Percentiles rank a stretch among this genome's conserved stretches.
These are phyloP conservation scores for Blastobotrys arbuscula DNA, from an alignment of 1,139 yeast genomes.

Conservation along the genomic window DNA sequence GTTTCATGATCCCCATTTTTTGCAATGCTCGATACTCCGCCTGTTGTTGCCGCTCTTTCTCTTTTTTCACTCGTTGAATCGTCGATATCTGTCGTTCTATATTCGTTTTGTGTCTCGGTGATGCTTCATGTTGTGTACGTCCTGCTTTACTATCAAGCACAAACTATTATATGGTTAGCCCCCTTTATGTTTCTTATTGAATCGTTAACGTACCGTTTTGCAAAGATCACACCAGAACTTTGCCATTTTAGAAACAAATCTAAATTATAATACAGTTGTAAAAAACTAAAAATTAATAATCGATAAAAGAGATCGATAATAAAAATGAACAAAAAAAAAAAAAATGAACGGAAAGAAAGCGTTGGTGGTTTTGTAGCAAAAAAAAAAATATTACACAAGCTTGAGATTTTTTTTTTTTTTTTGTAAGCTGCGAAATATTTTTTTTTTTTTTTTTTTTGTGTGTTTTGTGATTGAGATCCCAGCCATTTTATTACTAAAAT, in stretches of 20 bases:
- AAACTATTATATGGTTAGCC: slow-evolving; percentile 30
- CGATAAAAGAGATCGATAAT: no score
- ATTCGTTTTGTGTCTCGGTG: slow-evolving; percentile 35
- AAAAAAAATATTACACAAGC: neutral
- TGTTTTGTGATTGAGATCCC: no score
- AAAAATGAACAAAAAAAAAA: no score
- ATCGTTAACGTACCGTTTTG: slow-evolving; percentile 32
- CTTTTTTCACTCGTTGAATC: slow-evolving; percentile 33
- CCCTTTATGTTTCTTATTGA: neutral
- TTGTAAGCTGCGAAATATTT: no score
- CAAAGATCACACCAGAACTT: slow-evolving; percentile 44
- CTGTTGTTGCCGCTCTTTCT: slow-evolving; percentile 25
- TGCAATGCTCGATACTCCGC: slow-evolving; percentile 19
- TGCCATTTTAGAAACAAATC: slow-evolving; percentile 34
- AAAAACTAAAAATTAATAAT: no score
- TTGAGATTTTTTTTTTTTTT: no score
- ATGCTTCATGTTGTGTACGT: slow-evolving; percentile 37
- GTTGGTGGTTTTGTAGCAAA: no score
- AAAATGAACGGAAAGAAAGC: no score
- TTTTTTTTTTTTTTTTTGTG: no score
- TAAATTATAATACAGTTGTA: neutral
- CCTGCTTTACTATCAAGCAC: slow-evolving; percentile 40
- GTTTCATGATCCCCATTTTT: slow-evolving; percentile 1
- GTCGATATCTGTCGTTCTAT: slow-evolving; percentile 30
- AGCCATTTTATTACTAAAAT: no score